Evolutionary conservation across 2,329 filamentous ascomycete species (phyloP).

Genomic region (Neoscytalidium dimidiatum): DNA sequence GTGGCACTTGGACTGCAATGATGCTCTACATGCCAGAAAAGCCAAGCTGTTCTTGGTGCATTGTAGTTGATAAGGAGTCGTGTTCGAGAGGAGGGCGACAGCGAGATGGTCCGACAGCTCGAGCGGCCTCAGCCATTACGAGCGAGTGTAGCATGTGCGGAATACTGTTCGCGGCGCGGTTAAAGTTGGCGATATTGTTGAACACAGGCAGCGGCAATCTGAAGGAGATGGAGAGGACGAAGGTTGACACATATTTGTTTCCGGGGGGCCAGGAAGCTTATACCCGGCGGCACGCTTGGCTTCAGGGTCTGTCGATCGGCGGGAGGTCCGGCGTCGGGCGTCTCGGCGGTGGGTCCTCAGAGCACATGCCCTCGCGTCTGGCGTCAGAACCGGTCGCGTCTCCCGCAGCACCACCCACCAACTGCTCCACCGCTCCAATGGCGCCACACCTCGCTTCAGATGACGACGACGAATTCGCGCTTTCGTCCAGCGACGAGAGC

Average conservation of each 20-base stretch:
- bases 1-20: too few species aligned
- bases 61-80: background rate
- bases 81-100: background rate
- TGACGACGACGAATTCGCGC: constrained; percentile 28
- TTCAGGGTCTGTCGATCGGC: background rate
- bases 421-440: background rate
- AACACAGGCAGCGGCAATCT: background rate
- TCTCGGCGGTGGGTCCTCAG: background rate
- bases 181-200: background rate
- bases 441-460: background rate
- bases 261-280: background rate
- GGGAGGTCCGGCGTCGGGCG: background rate
- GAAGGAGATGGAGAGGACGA: background rate
- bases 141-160: background rate
- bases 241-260: background rate
- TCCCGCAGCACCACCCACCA: background rate
- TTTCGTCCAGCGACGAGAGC: constrained; percentile 27
- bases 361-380: background rate
- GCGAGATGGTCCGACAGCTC: background rate
- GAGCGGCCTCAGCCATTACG: background rate
- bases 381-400: background rate
- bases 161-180: background rate
- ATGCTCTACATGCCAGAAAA: too few species aligned
- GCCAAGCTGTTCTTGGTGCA: too few species aligned
- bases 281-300: background rate